Percentiles rank a stretch among this genome's conserved stretches.
phyloP scores from a whole-genome alignment of 305 asterid genomes.

The Fraxinus paxiana region DNA sequence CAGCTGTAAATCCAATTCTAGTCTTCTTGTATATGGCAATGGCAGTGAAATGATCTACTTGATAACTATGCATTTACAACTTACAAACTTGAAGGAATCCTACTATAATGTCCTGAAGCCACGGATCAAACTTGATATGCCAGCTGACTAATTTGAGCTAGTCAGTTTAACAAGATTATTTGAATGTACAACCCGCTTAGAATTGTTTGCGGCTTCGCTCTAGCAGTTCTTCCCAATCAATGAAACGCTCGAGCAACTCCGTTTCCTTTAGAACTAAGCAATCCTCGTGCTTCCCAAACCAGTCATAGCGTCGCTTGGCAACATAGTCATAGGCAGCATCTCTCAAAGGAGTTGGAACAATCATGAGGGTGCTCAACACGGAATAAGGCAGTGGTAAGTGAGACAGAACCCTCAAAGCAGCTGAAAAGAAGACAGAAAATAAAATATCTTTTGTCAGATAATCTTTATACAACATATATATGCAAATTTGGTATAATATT shows the following conservation, averaged over 20 bases:
- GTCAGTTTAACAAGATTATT: neutral
- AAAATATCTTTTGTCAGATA: neutral
- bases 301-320: conserved; percentile 65
- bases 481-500: neutral
- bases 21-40: neutral
- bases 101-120: neutral
- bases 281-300: conserved; percentile 73
- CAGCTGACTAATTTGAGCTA: neutral
- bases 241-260: conserved; percentile 74
- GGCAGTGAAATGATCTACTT: neutral
- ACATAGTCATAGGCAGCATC: conserved; percentile 73
- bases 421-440: conserved; percentile 39
- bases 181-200: conserved; percentile 23
- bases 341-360: conserved; percentile 67
- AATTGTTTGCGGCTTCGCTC: conserved; percentile 42
- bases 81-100: conserved; percentile 5
- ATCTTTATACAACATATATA: too few relatives aligned
- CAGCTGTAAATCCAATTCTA: neutral
- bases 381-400: conserved; percentile 74
- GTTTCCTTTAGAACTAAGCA: conserved; percentile 73
- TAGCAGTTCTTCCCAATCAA: conserved; percentile 75
- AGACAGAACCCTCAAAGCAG: conserved; percentile 73
- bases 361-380: conserved; percentile 53
- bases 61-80: conserved; percentile 6
- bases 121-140: neutral